Evolutionary conservation across 2,329 filamentous ascomycete genomes (phyloP), one percentile per base, ranked within the genome.

Genomic region (Colletotrichum spaethianum): DNA sequence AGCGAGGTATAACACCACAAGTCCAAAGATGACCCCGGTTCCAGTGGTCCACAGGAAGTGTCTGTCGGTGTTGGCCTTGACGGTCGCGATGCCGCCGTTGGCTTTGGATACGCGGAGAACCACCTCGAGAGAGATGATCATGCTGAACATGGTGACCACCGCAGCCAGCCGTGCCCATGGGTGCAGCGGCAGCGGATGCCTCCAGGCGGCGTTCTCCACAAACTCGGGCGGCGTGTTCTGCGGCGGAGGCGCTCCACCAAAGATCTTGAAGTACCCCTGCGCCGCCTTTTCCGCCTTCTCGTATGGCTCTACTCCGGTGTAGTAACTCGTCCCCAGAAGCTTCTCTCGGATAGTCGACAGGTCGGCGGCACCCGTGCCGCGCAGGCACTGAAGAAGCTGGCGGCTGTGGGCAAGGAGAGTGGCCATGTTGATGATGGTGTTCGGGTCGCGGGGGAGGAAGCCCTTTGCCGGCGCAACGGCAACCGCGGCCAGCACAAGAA

Each of bases 21-120:
- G 28, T 0, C 77, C 74, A 1, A 83, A 68, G 2, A 80, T 64
- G 7, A 80, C 26, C 0, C 79, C 78, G 0, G 82, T 80, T 0
- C 77, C 74, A 0, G 77, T 78, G 3, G 81, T 83, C 82, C 82
- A 84, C 2, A 81, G 64, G 28, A 83, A 70, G 60, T 83, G 80
- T 4, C 75, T 64, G 26, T 77, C 76, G 33, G 78, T 76, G 6
- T 79, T 74, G 1, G 64, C 72, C 18, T 57, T 66, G 26, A 82
- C 77, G 2, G 78, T 79, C 0, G 74, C 76, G 3, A 84, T 69
- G 0, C 83, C 82, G 20, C 77, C 68, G 8, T 77, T 74, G 1
- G 73, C 65, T 2, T 76, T 64, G 0, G 83, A 84, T 0, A 75
- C 55, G 3, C 80, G 77, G 4, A 84, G 66, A 1, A 80, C 77